phyloP scores from a whole-genome alignment of 805 yeast genomes.

The Saccharomycopsis amapae region DNA sequence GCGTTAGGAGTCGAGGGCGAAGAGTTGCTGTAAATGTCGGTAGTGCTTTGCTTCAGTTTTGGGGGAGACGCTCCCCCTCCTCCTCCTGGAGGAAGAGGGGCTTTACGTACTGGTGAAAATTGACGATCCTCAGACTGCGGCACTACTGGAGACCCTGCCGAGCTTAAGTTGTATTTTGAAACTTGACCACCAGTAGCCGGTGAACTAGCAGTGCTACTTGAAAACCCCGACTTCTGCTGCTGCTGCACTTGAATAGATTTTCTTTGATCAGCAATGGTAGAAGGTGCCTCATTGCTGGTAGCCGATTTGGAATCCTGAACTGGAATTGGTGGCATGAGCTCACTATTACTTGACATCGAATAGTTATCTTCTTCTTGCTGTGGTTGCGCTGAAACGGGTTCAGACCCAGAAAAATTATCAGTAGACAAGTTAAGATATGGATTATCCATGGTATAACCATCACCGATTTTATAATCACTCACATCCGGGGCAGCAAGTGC shows the following conservation, averaged over 20 bases:
- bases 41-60: no score
- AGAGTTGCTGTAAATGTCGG: no score
- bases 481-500: background rate
- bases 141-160: background rate
- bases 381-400: background rate
- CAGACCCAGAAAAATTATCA: slow-evolving; percentile 9
- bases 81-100: slow-evolving; percentile 60
- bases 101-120: slow-evolving; percentile 63
- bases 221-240: no score
- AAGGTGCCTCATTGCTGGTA: background rate
- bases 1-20: slow-evolving; percentile 3
- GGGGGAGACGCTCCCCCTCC: no score
- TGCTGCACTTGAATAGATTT: no score
- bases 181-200: no score
- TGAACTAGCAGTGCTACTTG: no score
- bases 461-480: background rate
- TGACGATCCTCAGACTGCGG: slow-evolving; percentile 24
- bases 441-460: slow-evolving; percentile 20
- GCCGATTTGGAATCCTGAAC: background rate
- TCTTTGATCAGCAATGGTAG: no score
- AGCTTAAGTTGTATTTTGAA: no score
- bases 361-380: slow-evolving; percentile 4
- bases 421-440: slow-evolving; percentile 19
- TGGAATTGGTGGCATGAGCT: background rate
- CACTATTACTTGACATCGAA: background rate